These are phyloP conservation scores for Blastomyces silverae DNA, from an alignment of 2,329 filamentous ascomycete genomes.

Conservation along the genomic window DNA sequence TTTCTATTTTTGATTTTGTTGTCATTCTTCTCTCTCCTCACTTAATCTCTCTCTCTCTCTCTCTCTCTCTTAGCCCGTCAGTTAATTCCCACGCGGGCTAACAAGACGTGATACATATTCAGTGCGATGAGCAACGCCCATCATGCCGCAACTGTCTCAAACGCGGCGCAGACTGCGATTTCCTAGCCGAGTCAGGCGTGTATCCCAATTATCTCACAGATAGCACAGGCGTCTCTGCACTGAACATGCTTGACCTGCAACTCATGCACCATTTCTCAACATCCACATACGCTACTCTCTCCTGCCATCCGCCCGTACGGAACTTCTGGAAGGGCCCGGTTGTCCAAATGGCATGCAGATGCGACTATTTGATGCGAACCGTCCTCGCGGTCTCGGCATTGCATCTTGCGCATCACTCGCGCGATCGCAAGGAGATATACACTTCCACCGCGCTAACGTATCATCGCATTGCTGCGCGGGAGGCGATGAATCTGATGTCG, in stretches of 20 bases:
- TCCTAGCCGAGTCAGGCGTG: not conserved
- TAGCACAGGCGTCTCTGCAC: not conserved
- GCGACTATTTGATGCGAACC: not conserved
- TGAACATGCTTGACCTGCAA: not conserved
- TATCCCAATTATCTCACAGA: not conserved
- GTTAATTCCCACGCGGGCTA: not conserved
- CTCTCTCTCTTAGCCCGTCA: not conserved
- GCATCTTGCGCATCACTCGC: not conserved
- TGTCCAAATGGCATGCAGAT: not conserved
- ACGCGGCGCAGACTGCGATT: not conserved
- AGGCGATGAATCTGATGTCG: not conserved
- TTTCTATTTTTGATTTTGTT: not conserved
- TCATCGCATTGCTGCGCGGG: not conserved
- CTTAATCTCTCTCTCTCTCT: too few relatives aligned
- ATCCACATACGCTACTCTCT: not conserved
- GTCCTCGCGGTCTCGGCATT: not conserved
- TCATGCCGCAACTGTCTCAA: constrained; percentile 1
- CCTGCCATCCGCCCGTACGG: not conserved
- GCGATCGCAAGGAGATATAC: not conserved
- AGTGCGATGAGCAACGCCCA: not conserved
- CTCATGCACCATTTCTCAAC: constrained; percentile 1
- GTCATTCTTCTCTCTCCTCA: not conserved
- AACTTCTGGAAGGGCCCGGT: not conserved
- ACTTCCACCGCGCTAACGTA: not conserved
- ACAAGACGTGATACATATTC: not conserved